Evolutionary conservation across 1,139 yeast genomes (phyloP).

Genomic region (Sugiyamaella xylanicola): DNA sequence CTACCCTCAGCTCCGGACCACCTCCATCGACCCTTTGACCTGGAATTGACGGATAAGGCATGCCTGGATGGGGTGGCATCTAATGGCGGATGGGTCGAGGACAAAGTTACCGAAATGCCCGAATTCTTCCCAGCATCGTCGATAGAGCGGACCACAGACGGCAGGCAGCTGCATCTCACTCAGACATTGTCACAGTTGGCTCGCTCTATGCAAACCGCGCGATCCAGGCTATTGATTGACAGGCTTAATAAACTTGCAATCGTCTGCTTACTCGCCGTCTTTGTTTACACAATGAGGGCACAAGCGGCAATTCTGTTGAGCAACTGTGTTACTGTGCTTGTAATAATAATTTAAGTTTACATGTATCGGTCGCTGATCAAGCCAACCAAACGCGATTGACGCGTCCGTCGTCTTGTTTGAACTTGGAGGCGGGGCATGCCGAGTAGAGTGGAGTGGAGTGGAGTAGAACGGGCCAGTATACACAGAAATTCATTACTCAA

Average conservation of each 20-base stretch:
- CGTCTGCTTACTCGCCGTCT: not conserved
- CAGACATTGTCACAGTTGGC: not conserved
- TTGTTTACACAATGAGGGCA: not conserved
- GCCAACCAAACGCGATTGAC: not conserved
- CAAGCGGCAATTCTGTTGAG: not conserved
- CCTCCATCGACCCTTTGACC: no score
- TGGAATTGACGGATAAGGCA: no score
- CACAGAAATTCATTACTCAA: no score
- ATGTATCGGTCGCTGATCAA: not conserved
- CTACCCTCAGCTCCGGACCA: no score
- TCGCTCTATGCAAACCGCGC: not conserved
- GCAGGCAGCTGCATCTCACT: not conserved
- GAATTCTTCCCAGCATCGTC: no score
- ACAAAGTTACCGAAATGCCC: no score
- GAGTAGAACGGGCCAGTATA: no score
- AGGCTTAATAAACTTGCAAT: not conserved
- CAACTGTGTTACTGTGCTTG: not conserved
- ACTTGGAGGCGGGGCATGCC: no score
- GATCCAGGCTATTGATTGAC: not conserved
- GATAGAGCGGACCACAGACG: not conserved
- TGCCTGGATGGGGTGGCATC: no score
- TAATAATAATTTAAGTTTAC: not conserved
- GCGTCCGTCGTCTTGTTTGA: no score
- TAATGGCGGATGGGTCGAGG: no score
- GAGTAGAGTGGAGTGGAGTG: no score